A percentile compares a stretch with the other conserved stretches of the same genome.
Evolutionary conservation across 2,329 filamentous ascomycete genomes (phyloP).

Genomic region (Neurospora crassa): DNA sequence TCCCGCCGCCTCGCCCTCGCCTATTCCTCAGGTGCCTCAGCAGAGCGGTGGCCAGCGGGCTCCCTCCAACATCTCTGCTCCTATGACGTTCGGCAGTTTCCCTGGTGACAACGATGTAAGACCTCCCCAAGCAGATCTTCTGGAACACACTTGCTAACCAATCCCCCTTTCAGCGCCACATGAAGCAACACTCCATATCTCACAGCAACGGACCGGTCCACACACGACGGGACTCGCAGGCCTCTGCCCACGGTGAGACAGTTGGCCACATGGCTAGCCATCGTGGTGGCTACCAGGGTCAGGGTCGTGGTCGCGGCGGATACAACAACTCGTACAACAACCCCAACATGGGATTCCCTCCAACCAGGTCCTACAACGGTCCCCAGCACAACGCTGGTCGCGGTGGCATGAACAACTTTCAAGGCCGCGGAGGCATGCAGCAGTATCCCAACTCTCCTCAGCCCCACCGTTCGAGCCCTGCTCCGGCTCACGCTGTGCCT

Average conservation of each 20-base stretch:
- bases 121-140: conserved; percentile 20
- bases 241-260: conserved; percentile 69
- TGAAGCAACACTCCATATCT: conserved; percentile 55
- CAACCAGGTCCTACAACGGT: conserved; percentile 28
- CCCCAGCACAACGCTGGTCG: conserved; percentile 36
- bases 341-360: conserved; percentile 34
- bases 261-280: conserved; percentile 51
- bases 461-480: conserved; percentile 54
- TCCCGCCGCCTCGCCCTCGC: conserved; percentile 80
- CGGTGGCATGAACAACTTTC: conserved; percentile 34
- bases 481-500: conserved; percentile 52
- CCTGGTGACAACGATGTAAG: conserved; percentile 73
- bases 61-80: conserved; percentile 60
- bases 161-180: conserved; percentile 46
- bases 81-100: conserved; percentile 76
- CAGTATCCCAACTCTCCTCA: conserved; percentile 51
- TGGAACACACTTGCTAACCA: conserved; percentile 14
- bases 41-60: conserved; percentile 81
- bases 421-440: conserved; percentile 36
- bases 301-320: conserved; percentile 39
- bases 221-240: conserved; percentile 76
- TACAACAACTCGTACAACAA: conserved; percentile 41
- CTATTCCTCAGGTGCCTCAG: conserved; percentile 84
- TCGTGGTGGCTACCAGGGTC: conserved; percentile 43
- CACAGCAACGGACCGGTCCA: conserved; percentile 56